Evolutionary conservation across 805 yeast species (phyloP), one percentile per base, ranked within the genome.

Genomic region (Starmerella sp.): DNA sequence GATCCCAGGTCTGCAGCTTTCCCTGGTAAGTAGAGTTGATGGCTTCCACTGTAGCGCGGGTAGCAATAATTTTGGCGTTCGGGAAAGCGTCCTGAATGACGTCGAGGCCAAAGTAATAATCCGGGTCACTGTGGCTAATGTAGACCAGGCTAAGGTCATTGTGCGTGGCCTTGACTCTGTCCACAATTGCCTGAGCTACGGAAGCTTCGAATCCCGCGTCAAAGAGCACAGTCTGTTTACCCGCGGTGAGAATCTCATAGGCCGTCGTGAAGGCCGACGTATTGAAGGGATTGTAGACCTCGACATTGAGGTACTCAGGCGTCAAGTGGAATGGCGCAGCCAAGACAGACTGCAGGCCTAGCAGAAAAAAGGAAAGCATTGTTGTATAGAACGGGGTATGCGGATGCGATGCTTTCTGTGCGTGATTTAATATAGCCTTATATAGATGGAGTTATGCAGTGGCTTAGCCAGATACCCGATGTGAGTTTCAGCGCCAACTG

Each of bases 111-210:
- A 46, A 46, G 22, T 46, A 46, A 10, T 46, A 46, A 30, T 46
- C 49, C 5, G 49, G 49, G 38, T 46, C 49, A 31, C 49, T 46
- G 39, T 46, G 49, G 39, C 49, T 46, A 11, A 46, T 34, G 30
- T 46, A 46, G 1, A 46, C 31, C 13, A 32, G 39, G 15, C 39
- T 34, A 8, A 46, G 49, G n/a, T 46, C 39, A 22, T 34, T 34
- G 31, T 32, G 30, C 10, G 49, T 46, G 10, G 49, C 49, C 49
- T 46, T 46, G 17, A 46, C 34, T 9, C 28, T 15, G 13, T 46
- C 31, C n/a, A 46, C 49, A 15, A 46, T 30, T 4, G 15, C 49
- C n/a, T 17, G 30, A 4, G 49, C 49, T 4, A 7, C 17, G 22
- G 34, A 15, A n/a, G 49, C 30, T 17, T 46, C 49, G 39, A 46